A percentile compares a stretch with the other conserved stretches of the same genome.
Evolutionary conservation across 768 basidiomycete genomes (phyloP).

Genomic region (Macrocybe gigantea): DNA sequence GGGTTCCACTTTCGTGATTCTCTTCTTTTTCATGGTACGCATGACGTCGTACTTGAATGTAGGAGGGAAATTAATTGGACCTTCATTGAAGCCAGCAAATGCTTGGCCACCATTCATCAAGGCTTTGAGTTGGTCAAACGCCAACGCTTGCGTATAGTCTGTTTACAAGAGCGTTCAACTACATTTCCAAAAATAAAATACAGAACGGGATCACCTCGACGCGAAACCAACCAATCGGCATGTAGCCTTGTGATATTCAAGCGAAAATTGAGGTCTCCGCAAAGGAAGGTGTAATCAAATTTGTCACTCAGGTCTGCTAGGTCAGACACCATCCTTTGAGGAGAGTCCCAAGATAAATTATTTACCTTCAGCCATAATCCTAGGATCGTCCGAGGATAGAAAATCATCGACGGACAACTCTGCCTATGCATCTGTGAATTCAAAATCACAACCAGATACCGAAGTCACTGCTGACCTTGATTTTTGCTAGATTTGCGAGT

Average conservation of each 20-base stretch:
- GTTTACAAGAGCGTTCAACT: not conserved
- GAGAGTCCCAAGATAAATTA: not conserved
- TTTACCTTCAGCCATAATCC: slow-evolving; percentile 66
- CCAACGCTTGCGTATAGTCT: slow-evolving; percentile 84
- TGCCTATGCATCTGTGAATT: slow-evolving; percentile 30
- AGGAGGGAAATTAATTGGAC: slow-evolving; percentile 77
- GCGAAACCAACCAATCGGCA: slow-evolving; percentile 89
- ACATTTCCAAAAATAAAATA: not conserved
- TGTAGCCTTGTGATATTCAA: slow-evolving; percentile 85
- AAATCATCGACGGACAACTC: slow-evolving; percentile 81
- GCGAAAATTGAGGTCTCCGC: slow-evolving; percentile 90
- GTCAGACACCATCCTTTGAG: not conserved
- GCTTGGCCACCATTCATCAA: slow-evolving; percentile 66
- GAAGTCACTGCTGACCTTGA: slow-evolving; percentile 51
- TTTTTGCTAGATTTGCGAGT: slow-evolving; percentile 83
- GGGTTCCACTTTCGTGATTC: slow-evolving; percentile 30
- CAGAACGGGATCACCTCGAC: slow-evolving; percentile 45
- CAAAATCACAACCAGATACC: not conserved
- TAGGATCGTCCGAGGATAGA: slow-evolving; percentile 55
- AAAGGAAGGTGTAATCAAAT: slow-evolving; percentile 86
- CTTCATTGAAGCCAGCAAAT: slow-evolving; percentile 80
- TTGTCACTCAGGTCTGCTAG: slow-evolving; percentile 71
- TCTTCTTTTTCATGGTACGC: slow-evolving; percentile 41
- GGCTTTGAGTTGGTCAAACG: slow-evolving; percentile 82
- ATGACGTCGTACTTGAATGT: slow-evolving; percentile 92